A percentile compares a stretch with the other conserved stretches of the same genome.
These are phyloP conservation scores for Talaromyces sp. DNA, from an alignment of 2,329 filamentous ascomycete species.

Conservation along the genomic window DNA sequence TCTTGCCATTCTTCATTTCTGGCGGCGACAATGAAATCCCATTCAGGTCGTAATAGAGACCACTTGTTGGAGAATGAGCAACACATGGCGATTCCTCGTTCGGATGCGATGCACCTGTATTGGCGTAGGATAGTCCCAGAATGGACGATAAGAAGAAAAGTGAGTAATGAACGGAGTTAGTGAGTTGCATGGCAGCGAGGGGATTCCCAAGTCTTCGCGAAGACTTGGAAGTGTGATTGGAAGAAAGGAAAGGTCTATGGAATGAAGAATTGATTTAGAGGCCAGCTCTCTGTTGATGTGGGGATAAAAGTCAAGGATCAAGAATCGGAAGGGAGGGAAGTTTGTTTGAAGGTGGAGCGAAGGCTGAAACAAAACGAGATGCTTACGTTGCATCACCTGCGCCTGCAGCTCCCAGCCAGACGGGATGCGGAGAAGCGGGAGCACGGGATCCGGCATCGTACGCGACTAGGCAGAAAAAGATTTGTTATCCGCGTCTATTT, in stretches of 20 bases:
- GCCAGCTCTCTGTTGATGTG: conserved; percentile 15
- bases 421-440: conserved; percentile 10
- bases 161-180: conserved; percentile 30
- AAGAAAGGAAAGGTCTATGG: conserved; percentile 1
- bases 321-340: background rate
- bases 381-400: conserved; percentile 23
- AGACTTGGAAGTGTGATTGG: conserved; percentile 13
- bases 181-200: conserved; percentile 38
- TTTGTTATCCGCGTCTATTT: conserved; percentile 12
- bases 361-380: background rate
- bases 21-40: conserved; percentile 57
- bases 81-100: conserved; percentile 60
- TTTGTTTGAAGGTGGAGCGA: conserved; percentile 1
- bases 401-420: conserved; percentile 11
- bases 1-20: conserved; percentile 43
- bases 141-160: conserved; percentile 39
- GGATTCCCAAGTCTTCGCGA: conserved; percentile 6
- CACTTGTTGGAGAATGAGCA: conserved; percentile 62
- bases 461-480: conserved; percentile 8
- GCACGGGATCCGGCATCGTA: conserved; percentile 24
- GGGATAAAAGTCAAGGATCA: no score
- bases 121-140: conserved; percentile 27
- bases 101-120: conserved; percentile 44
- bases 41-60: conserved; percentile 66
- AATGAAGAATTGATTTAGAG: conserved; percentile 5